phyloP scores from a whole-genome alignment of 1,139 yeast genomes.

The Magnusiomyces fungicola region DNA sequence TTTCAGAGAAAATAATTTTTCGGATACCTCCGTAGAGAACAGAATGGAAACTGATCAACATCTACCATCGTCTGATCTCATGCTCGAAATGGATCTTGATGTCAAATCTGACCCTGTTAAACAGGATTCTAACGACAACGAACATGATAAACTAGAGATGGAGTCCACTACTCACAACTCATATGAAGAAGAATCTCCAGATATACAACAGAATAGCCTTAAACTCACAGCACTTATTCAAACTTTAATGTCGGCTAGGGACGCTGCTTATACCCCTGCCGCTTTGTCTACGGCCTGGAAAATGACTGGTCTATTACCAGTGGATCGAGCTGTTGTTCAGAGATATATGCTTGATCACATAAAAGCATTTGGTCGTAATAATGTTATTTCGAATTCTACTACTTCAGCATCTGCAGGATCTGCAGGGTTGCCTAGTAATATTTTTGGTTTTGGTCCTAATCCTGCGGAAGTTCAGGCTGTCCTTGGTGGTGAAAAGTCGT shows the following conservation, averaged over 20 bases:
- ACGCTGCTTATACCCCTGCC: neutral
- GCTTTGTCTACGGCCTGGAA: conserved; percentile 2
- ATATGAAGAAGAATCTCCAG: neutral
- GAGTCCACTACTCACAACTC: neutral
- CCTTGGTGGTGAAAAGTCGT: neutral
- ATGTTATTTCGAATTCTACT: neutral
- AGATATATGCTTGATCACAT: neutral
- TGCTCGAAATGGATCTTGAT: neutral
- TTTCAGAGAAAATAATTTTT: neutral
- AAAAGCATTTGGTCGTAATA: neutral
- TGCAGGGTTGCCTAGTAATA: neutral
- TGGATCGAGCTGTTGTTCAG: conserved; percentile 4
- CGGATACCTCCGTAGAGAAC: neutral
- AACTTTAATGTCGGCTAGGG: neutral
- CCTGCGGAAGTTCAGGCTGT: neutral
- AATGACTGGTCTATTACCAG: conserved; percentile 4
- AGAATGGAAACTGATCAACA: neutral
- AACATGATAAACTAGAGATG: neutral
- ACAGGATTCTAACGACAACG: neutral
- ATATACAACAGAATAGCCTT: neutral
- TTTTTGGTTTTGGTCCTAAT: neutral
- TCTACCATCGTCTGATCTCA: neutral
- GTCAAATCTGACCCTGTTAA: neutral
- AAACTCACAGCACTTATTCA: conserved; percentile 1
- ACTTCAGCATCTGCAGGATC: neutral